Conservation (phyloP, 1,284 basidiomycete species). For the Cryptococcus maquisensis region DNA sequence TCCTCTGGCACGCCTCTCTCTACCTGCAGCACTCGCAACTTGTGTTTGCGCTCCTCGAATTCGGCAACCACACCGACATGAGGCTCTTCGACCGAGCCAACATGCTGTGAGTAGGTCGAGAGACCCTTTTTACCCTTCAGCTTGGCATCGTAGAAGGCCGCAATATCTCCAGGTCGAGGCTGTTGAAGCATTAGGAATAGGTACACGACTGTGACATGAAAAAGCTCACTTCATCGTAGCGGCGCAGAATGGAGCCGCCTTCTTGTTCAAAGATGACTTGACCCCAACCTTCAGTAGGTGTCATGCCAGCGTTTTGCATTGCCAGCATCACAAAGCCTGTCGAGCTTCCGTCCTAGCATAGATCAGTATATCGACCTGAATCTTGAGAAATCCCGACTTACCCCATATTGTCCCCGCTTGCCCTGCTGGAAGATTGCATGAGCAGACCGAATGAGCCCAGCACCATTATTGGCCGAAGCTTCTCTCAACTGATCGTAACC, state of each 20-base stretch:
- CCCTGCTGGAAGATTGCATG: slow-evolving; percentile 65
- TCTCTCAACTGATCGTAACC: slow-evolving; percentile 60
- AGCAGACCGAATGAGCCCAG: slow-evolving; percentile 67
- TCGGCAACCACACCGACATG: slow-evolving; percentile 72
- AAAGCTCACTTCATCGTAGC: slow-evolving; percentile 62
- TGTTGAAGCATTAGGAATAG: neutral
- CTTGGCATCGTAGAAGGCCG: slow-evolving; percentile 69
- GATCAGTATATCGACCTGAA: too few relatives aligned
- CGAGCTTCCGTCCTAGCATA: slow-evolving; percentile 64
- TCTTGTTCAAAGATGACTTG: slow-evolving; percentile 71
- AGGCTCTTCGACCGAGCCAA: slow-evolving; percentile 59
- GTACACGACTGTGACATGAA: neutral
- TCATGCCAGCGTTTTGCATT: slow-evolving; percentile 47
- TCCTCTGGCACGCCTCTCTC: slow-evolving; percentile 59
- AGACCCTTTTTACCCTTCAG: slow-evolving; percentile 82
- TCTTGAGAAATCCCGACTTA: slow-evolving; percentile 15
- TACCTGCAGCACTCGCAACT: slow-evolving; percentile 72
- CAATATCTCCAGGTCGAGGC: slow-evolving; percentile 72
- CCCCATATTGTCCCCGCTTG: slow-evolving; percentile 66
- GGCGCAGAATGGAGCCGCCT: slow-evolving; percentile 62
- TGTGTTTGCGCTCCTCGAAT: slow-evolving; percentile 70
- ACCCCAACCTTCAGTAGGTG: slow-evolving; percentile 55
- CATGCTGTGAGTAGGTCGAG: slow-evolving; percentile 63
- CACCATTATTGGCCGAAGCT: slow-evolving; percentile 68
- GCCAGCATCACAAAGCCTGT: slow-evolving; percentile 68